phyloP scores from a whole-genome alignment of 2,329 filamentous ascomycete species.

The Beauveria rudraprayagi region DNA sequence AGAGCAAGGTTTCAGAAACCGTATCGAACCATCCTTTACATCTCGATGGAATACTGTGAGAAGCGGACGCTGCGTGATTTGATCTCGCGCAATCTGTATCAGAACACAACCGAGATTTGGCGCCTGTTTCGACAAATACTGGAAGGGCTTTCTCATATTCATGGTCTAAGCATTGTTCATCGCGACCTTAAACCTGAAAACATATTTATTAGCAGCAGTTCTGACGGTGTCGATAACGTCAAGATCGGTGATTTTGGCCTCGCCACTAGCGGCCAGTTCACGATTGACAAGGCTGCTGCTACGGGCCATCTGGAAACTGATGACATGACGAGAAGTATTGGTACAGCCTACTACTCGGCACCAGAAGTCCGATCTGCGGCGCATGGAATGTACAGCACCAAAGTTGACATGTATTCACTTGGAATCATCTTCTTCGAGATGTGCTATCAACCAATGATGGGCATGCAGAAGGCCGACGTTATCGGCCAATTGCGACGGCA shows the following conservation, averaged over 20 bases:
- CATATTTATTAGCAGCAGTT: slow-evolving; percentile 67
- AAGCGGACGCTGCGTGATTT: slow-evolving; percentile 85
- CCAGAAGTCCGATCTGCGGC: slow-evolving; percentile 77
- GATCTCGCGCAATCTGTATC: slow-evolving; percentile 66
- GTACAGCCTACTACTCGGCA: slow-evolving; percentile 85
- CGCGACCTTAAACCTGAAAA: slow-evolving; percentile 96
- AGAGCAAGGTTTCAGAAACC: slow-evolving; percentile 38
- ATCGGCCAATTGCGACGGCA: slow-evolving; percentile 62
- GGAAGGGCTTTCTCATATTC: slow-evolving; percentile 84
- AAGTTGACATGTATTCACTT: slow-evolving; percentile 97
- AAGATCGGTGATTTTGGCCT: slow-evolving; percentile 96
- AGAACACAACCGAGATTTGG: slow-evolving; percentile 75
- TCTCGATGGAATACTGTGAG: slow-evolving; percentile 98
- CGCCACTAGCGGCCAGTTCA: slow-evolving; percentile 78
- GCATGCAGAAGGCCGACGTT: slow-evolving; percentile 56
- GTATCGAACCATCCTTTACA: slow-evolving; percentile 74
- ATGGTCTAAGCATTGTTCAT: slow-evolving; percentile 85
- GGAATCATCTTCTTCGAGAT: slow-evolving; percentile 99
- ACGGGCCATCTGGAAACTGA: slow-evolving; percentile 35
- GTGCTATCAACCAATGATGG: slow-evolving; percentile 64
- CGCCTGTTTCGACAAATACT: slow-evolving; percentile 83
- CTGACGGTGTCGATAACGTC: slow-evolving; percentile 75
- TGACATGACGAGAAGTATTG: slow-evolving; percentile 64
- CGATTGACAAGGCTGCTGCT: slow-evolving; percentile 44
- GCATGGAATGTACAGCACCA: slow-evolving; percentile 74